phyloP scores from a whole-genome alignment of 2,329 filamentous ascomycete species.

The Pseudofabraea citricarpa region DNA sequence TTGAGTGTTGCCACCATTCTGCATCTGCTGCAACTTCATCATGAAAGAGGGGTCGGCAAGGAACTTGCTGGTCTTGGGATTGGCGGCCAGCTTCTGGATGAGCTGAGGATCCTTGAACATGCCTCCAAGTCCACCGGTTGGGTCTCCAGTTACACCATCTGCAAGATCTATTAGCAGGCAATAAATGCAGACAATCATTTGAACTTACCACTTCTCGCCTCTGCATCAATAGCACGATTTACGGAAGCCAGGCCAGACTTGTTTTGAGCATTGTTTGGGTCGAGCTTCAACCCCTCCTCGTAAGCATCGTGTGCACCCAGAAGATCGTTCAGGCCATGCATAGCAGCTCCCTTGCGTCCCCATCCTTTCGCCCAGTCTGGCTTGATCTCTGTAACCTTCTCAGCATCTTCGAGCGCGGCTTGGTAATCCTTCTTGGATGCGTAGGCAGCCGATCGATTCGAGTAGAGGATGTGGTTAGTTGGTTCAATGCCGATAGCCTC shows the following conservation, averaged over 20 bases:
- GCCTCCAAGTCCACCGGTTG: slow-evolving; percentile 71
- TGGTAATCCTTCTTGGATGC: slow-evolving; percentile 88
- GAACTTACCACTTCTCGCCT: slow-evolving; percentile 46
- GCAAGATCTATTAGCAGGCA: slow-evolving; percentile 6
- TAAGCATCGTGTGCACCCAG: slow-evolving; percentile 84
- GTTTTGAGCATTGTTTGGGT: slow-evolving; percentile 86
- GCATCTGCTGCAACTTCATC: slow-evolving; percentile 77
- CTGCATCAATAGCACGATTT: slow-evolving; percentile 79
- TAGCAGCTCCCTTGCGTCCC: slow-evolving; percentile 85
- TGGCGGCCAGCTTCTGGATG: slow-evolving; percentile 82
- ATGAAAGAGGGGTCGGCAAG: slow-evolving; percentile 86
- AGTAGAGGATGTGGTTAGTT: slow-evolving; percentile 93
- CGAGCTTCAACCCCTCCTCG: slow-evolving; percentile 88
- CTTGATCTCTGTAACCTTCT: slow-evolving; percentile 91
- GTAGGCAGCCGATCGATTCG: slow-evolving; percentile 85
- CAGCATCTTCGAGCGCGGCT: slow-evolving; percentile 80
- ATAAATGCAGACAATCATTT: slow-evolving; percentile 5
- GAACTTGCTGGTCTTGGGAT: slow-evolving; percentile 84
- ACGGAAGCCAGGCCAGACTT: slow-evolving; percentile 84
- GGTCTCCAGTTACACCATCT: slow-evolving; percentile 51
- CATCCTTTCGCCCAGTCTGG: slow-evolving; percentile 98
- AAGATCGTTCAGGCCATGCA: slow-evolving; percentile 83
- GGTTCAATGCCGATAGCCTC: slow-evolving; percentile 87
- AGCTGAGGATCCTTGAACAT: slow-evolving; percentile 95
- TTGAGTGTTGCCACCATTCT: slow-evolving; percentile 71